Conservation (phyloP, 2,329 filamentous ascomycete species). For the Trichothecium sympodiale region DNA sequence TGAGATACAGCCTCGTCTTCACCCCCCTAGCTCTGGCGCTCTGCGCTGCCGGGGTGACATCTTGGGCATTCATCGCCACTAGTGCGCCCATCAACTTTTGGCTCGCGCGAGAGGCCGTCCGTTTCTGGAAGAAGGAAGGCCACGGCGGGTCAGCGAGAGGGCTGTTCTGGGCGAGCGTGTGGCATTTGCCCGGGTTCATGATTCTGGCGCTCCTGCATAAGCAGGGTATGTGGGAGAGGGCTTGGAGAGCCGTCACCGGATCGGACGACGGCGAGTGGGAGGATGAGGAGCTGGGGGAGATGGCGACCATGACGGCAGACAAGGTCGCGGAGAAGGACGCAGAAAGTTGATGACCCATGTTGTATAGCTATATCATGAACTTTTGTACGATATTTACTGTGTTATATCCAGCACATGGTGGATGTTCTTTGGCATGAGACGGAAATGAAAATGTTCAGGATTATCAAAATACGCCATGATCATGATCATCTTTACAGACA, state of each 20-base stretch:
- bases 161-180: conserved; percentile 95
- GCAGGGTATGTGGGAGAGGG: conserved; percentile 78
- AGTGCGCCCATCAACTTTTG: conserved; percentile 77
- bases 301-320: conserved; percentile 22
- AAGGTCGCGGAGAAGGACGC: conserved; percentile 10
- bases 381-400: too few relatives aligned
- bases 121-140: conserved; percentile 72
- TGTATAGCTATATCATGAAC: too few relatives aligned
- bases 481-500: too few relatives aligned
- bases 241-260: conserved; percentile 61
- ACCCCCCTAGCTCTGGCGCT: conserved; percentile 76
- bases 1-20: conserved; percentile 78
- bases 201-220: conserved; percentile 87
- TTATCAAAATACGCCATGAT: too few relatives aligned
- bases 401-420: too few relatives aligned
- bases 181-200: conserved; percentile 85
- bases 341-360: neutral
- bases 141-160: conserved; percentile 69
- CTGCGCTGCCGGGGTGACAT: conserved; percentile 70
- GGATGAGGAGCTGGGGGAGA: conserved; percentile 41
- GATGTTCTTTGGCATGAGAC: too few relatives aligned
- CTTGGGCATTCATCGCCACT: conserved; percentile 72
- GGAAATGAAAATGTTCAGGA: too few relatives aligned
- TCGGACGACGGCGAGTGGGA: conserved; percentile 46
- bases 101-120: conserved; percentile 68